Evolutionary conservation across 345 rosid genomes (phyloP), one percentile per base, ranked within the genome.

Genomic region (Alliaria petiolata): DNA sequence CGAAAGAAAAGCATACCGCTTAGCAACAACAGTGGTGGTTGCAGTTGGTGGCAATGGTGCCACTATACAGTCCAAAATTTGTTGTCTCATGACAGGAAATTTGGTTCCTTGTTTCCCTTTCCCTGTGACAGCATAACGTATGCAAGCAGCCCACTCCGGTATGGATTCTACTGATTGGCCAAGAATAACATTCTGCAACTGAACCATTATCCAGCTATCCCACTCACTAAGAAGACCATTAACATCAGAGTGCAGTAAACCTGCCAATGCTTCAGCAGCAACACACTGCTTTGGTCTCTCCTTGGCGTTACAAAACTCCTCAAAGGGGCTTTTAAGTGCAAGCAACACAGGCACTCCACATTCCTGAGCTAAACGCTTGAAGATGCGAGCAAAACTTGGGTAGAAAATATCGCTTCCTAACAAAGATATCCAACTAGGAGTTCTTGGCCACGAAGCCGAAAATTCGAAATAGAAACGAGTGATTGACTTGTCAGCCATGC

Each of bases 221-320:
- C 99, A 91, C 38, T 74, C 96, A 66, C 77, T 89, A 51, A 67
- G 61, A 78, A 95, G 87, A 67, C 97, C 99, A 68, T 85, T 75
- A 17, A 95, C 83, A 83, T 95, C 97, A 74, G 96, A 87, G 75
- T 95, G 99, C 77, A 95, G 78, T 59, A 87, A 65, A 55, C 99
- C 99, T 53, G 97, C 99, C 28, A 95, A 86, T 49, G 95, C 95
- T 86, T 95, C 97, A 64, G 97, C 93, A 61, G 97, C 99, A 82
- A 91, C 99, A 69, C 99, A 95, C 79, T 95, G 99, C 81, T 91
- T 95, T 38, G 99, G 79, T 79, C 96, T 89, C 86, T 95, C 99
- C 80, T 86, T 91, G 60, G 97, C 92, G 64, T 78, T 81, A 67
- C 84, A 84, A 82, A 87, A 95, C 78, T 89, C 97, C 83, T 86